Evolutionary conservation across 169 alveolate genomes (phyloP).

Genomic region (Plasmodium malariae): DNA sequence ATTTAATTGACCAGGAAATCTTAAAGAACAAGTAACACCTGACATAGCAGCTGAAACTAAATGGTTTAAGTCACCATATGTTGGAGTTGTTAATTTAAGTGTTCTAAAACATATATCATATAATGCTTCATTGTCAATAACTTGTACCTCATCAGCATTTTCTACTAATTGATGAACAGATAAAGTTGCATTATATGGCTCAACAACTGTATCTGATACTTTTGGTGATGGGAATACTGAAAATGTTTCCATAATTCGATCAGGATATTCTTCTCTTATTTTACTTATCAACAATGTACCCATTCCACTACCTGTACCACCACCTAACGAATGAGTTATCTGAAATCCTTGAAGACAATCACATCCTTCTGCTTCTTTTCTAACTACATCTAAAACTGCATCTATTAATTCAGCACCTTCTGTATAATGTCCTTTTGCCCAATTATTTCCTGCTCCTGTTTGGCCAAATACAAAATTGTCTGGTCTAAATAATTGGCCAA

Average conservation of each 20-base stretch:
- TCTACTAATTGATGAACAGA: slow-evolving; percentile 98
- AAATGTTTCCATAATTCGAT: slow-evolving; percentile 98
- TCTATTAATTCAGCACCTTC: slow-evolving; percentile 99
- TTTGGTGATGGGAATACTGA: slow-evolving; percentile 99
- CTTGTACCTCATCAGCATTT: slow-evolving; percentile 98
- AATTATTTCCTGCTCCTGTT: slow-evolving; percentile 99
- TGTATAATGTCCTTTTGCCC: slow-evolving; percentile 99
- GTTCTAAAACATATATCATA: slow-evolving; percentile 99
- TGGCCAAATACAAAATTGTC: slow-evolving; percentile 99
- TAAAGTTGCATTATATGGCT: slow-evolving; percentile 98
- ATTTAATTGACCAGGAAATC: slow-evolving; percentile 98
- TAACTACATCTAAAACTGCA: slow-evolving; percentile 98
- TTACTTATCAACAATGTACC: slow-evolving; percentile 97
- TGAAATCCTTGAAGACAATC: slow-evolving; percentile 99
- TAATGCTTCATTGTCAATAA: slow-evolving; percentile 98
- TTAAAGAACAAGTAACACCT: slow-evolving; percentile 97
- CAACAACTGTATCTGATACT: slow-evolving; percentile 99
- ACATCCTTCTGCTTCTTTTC: slow-evolving; percentile 99
- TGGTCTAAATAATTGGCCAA: slow-evolving; percentile 98
- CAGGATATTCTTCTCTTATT: slow-evolving; percentile 98
- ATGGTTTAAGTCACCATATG: slow-evolving; percentile 98
- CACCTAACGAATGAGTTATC: slow-evolving; percentile 98
- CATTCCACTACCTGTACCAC: slow-evolving; percentile 99
- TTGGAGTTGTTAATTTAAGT: slow-evolving; percentile 97
- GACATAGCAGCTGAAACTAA: slow-evolving; percentile 98